phyloP scores from a whole-genome alignment of 495 filamentous ascomycete species.

The Xylaria acuta region DNA sequence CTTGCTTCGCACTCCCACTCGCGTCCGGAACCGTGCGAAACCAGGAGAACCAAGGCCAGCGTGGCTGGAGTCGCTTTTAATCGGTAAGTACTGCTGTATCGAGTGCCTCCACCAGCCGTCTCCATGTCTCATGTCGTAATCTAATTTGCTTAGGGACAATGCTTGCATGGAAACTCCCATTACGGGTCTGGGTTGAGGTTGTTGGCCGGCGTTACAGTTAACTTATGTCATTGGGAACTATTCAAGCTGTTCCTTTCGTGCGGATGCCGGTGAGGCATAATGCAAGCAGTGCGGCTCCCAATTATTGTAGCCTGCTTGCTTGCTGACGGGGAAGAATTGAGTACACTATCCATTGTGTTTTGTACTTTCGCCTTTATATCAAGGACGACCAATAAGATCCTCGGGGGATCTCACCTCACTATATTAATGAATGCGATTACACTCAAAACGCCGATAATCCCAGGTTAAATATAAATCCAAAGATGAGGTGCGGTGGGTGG shows the following conservation, averaged over 20 bases:
- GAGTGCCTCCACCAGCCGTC: not conserved
- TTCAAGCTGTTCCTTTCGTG: not conserved
- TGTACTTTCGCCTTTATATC: not conserved
- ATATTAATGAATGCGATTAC: not conserved
- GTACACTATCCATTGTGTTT: not conserved
- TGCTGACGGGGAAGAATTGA: no score
- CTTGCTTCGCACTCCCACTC: not conserved
- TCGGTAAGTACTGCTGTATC: not conserved
- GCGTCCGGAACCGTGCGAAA: not conserved
- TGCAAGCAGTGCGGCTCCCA: not conserved
- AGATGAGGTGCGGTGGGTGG: not conserved
- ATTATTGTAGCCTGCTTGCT: not conserved
- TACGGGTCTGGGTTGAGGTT: not conserved
- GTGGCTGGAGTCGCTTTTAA: not conserved
- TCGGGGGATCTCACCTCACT: not conserved
- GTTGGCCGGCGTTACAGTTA: not conserved
- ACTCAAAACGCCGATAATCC: not conserved
- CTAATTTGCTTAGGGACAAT: not conserved
- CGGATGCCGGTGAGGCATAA: not conserved
- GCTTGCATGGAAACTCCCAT: not conserved
- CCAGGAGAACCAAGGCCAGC: not conserved
- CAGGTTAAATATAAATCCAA: not conserved
- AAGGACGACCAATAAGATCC: not conserved
- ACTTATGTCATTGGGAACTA: not conserved
- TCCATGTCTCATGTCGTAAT: slow-evolving; percentile 2